Evolutionary conservation across 768 basidiomycete species (phyloP), one percentile per base, ranked within the genome.

Genomic region (Pleurotus eryngii): DNA sequence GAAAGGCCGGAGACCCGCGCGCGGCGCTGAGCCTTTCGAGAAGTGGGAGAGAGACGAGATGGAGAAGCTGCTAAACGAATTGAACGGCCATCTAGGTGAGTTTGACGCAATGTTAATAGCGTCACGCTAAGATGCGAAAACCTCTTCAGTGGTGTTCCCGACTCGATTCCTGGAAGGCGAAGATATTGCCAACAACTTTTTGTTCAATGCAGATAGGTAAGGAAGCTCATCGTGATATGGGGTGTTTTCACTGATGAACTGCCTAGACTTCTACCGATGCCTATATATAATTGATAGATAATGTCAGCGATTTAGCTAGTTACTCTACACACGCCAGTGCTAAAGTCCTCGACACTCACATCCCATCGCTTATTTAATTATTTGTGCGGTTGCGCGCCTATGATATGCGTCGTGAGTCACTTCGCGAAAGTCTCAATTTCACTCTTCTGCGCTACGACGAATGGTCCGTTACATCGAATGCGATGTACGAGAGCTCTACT

Each of bases 161-260:
- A 90, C 79, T 14, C 84, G 86, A 9, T 98, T 98, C 75, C 66
- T 98, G 59, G 95, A 98, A 70, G 90, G 84, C n/a, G 95, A 98
- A 72, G 93, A 96, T 67, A 78, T 84, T 1, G 87, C 89, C 5
- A 89, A 95, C 62, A 98, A 98, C 69, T 96, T 97, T 76, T 73
- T 97, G 59, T 96, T 96, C 74, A 92, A 90, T 65, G 83, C 92
- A 26, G 95, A 96, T 66, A 80, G 81, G 89, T 87, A 60, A 58
- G 79, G 68, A 8, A 9, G 40, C 26, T 2, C 30, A 35, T 35
- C 30, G 11, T 9, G 7, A 35, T 35, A 4, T 11, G 30, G 9
- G 7, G 30, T 35, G 11, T 35, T 9, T 35, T 35, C 8, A 35
- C 30, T 35, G 3, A 35, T 35, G 30, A 35, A 35, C 11, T 35